These are phyloP conservation scores for Phaeosphaeria sp. DNA, from an alignment of 2,329 filamentous ascomycete species.

Conservation along the genomic window DNA sequence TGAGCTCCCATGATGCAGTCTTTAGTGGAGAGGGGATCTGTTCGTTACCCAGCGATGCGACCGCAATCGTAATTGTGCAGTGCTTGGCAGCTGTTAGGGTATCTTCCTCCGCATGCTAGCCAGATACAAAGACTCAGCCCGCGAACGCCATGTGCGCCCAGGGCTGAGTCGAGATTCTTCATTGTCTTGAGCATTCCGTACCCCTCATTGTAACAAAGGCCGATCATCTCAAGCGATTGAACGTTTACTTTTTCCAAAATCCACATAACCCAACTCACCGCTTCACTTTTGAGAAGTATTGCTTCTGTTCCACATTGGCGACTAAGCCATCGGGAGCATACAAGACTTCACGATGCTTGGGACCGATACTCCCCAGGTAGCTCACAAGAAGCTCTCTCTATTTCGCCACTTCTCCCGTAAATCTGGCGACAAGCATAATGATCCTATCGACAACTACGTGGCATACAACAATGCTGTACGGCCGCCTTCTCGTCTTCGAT, in stretches of 20 bases:
- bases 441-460: not conserved
- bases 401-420: slow-evolving; percentile 26
- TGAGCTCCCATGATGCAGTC: not conserved
- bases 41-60: not conserved
- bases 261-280: not conserved
- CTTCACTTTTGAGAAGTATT: not conserved
- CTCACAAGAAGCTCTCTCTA: slow-evolving; percentile 21
- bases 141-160: not conserved
- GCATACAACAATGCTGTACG: slow-evolving; percentile 3
- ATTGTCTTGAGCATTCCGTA: not conserved
- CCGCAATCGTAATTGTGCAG: not conserved
- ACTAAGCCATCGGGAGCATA: not conserved
- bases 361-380: slow-evolving; percentile 11
- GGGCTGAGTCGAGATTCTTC: not conserved
- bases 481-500: slow-evolving; percentile 3
- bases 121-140: slow-evolving; percentile 4
- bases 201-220: not conserved
- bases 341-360: slow-evolving; percentile 17
- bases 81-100: not conserved
- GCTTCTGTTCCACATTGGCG: not conserved
- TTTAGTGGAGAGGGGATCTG: not conserved
- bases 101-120: not conserved
- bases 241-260: not conserved
- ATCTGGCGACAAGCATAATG: not conserved
- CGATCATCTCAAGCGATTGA: not conserved